Evolutionary conservation across 2,329 filamentous ascomycete species (phyloP), one percentile per base, ranked within the genome.

Genomic region (Ophiostoma australiae): DNA sequence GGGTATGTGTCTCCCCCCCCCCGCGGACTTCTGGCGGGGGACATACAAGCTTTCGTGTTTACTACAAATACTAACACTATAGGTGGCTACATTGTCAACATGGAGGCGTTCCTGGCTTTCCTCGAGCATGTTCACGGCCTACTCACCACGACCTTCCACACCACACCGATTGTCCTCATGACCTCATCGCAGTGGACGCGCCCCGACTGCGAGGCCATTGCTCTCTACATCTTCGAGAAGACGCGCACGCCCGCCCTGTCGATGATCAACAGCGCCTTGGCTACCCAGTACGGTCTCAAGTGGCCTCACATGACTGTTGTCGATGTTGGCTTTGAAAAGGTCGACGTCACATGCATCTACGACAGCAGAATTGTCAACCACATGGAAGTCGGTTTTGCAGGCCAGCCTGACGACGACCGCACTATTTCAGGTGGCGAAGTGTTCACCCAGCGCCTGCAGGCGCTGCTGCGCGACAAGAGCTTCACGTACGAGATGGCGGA

Each of bases 221-320:
- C 94, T 17, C 92, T 95, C 74, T 99, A 97, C 83, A 88, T 98
- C 74, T 99, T 99, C 77, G 95, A 99, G 70, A 96, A 95, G 81
- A 97, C 97, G 78, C 95, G 94, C 82, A 95, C 93, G 0, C 95
- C 95, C 0, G 93, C 92, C 0, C 91, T 99, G 69, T 94, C 91
- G 76, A 85, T 98, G 73, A 90, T 99, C 82, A 92, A 98, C 80
- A 91, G 93, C 75, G 94, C 92, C 3, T 82, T 96, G 67, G 94
- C 95, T 35, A 91, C 93, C 0, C 90, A 95, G 71, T 98, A 96
- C 77, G 94, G 93, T 13, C 86, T 93, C 39, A 88, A 87, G 78
- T 86, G 84, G 82, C 85, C 89, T 41, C 93, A 88, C 75, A 90
- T 95, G 76, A 95, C 93, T 0, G 87, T 99, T 27, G 85, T 99